Evolutionary conservation across 129 eudicot genomes (phyloP).

Genomic region (Centrapalus pauciflorus): DNA sequence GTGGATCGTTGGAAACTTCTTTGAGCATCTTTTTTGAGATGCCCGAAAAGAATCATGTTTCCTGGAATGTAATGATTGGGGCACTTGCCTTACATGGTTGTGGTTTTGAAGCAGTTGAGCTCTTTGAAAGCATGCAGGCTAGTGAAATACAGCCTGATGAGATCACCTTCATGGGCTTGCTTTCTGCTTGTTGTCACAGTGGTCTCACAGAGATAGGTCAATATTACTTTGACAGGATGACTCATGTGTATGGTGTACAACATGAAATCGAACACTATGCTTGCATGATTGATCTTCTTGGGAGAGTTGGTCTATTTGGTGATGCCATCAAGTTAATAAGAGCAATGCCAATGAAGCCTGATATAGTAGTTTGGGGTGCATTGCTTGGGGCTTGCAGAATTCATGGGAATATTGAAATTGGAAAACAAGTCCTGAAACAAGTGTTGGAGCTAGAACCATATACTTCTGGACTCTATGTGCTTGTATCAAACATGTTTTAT

Average conservation of each 20-base stretch:
- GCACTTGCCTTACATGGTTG: constrained; percentile 31
- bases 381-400: constrained; percentile 42
- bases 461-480: constrained; percentile 29
- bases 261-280: constrained; percentile 34
- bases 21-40: constrained; percentile 8
- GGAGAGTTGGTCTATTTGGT: constrained; percentile 30
- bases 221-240: constrained; percentile 30
- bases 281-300: constrained; percentile 37
- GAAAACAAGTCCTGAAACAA: constrained; percentile 33
- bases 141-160: constrained; percentile 28
- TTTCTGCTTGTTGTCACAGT: constrained; percentile 39
- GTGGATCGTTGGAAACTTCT: constrained; percentile 21
- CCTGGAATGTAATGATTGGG: constrained; percentile 36
- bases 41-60: constrained; percentile 31
- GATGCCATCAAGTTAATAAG: constrained; percentile 25
- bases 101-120: constrained; percentile 29
- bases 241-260: neutral
- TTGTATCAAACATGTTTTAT: constrained; percentile 33
- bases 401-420: constrained; percentile 26
- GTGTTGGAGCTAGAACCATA: constrained; percentile 32
- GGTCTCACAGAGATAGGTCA: constrained; percentile 27
- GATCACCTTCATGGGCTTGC: constrained; percentile 39
- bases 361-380: constrained; percentile 41
- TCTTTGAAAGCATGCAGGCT: constrained; percentile 26
- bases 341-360: constrained; percentile 39